Evolutionary conservation across 1,284 basidiomycete genomes (phyloP).

Genomic region (Vanrija pseudolonga): DNA sequence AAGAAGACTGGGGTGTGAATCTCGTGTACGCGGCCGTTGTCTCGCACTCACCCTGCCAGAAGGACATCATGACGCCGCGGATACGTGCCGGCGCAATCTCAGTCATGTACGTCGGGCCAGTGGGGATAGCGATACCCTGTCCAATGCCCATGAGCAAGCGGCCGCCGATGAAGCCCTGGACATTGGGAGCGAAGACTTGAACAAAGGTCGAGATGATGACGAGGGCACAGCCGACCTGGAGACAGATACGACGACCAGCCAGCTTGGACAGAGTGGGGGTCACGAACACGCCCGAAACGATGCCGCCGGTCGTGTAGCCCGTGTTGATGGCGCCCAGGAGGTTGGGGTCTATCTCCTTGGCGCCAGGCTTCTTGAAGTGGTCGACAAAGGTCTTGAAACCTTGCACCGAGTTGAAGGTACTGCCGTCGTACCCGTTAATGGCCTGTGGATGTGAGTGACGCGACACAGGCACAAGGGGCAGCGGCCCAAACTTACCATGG

Average conservation of each 20-base stretch:
- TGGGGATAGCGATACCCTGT: constrained; percentile 2
- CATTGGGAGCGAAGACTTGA: constrained; percentile 2
- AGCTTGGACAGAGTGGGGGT: background rate
- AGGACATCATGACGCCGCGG: constrained; percentile 1
- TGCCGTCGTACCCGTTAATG: background rate
- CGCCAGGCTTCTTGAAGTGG: background rate
- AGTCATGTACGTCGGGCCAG: constrained; percentile 1
- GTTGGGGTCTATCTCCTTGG: background rate
- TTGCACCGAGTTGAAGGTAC: constrained; percentile 1
- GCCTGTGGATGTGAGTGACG: background rate
- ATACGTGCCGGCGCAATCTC: background rate
- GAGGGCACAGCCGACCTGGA: background rate
- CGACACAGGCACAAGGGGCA: background rate
- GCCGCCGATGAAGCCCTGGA: constrained; percentile 1
- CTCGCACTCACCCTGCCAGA: constrained; percentile 1
- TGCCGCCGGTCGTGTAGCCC: constrained; percentile 1
- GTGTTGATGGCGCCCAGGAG: constrained; percentile 2
- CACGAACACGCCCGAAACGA: constrained; percentile 1
- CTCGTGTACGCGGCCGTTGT: too few relatives aligned
- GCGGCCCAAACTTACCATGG: background rate
- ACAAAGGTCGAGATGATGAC: constrained; percentile 1
- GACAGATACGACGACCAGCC: background rate
- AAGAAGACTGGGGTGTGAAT: background rate
- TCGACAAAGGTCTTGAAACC: constrained; percentile 5
- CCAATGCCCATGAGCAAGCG: constrained; percentile 1